Conservation (phyloP, 805 yeast genomes). For the Cyberlindnera americana region DNA sequence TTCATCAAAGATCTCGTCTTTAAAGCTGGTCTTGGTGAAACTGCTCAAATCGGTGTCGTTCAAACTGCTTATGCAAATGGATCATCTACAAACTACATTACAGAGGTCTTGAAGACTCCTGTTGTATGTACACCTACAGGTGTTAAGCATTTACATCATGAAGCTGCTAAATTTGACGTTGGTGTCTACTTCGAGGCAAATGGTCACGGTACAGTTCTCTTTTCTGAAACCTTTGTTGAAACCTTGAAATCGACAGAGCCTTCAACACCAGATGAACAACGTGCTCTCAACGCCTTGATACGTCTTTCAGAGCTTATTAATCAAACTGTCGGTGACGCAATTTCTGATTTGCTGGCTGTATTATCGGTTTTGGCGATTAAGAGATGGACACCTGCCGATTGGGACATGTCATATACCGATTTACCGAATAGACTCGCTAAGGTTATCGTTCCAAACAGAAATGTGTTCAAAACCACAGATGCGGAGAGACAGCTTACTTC, state of each 20-base stretch:
- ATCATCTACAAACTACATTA: conserved; percentile 71
- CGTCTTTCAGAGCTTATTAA: conserved; percentile 72
- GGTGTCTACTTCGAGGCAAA: conserved; percentile 98
- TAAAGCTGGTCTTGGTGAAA: conserved; percentile 35
- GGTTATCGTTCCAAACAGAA: conserved; percentile 79
- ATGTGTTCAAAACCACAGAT: conserved; percentile 75
- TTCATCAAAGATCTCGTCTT: conserved; percentile 52
- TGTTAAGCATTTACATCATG: conserved; percentile 92
- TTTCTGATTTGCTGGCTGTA: conserved; percentile 84
- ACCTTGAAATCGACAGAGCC: conserved; percentile 37
- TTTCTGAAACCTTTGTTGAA: conserved; percentile 50
- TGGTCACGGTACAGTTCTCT: conserved; percentile 97
- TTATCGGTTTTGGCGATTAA: conserved; percentile 58
- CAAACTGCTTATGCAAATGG: conserved; percentile 99
- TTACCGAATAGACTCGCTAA: conserved; percentile 83
- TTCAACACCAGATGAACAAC: conserved; percentile 39
- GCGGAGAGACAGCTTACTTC: conserved; percentile 80
- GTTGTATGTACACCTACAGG: conserved; percentile 93
- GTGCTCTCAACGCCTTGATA: conserved; percentile 51
- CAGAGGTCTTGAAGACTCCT: conserved; percentile 60
- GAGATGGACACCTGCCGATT: conserved; percentile 55
- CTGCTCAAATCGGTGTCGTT: conserved; percentile 66
- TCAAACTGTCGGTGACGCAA: conserved; percentile 98
- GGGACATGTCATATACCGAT: conserved; percentile 79
- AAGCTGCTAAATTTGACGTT: conserved; percentile 79